Percentiles rank a stretch among this genome's conserved stretches.
phyloP scores from a whole-genome alignment of 2,329 filamentous ascomycete genomes.

The Byssochlamys sp. region DNA sequence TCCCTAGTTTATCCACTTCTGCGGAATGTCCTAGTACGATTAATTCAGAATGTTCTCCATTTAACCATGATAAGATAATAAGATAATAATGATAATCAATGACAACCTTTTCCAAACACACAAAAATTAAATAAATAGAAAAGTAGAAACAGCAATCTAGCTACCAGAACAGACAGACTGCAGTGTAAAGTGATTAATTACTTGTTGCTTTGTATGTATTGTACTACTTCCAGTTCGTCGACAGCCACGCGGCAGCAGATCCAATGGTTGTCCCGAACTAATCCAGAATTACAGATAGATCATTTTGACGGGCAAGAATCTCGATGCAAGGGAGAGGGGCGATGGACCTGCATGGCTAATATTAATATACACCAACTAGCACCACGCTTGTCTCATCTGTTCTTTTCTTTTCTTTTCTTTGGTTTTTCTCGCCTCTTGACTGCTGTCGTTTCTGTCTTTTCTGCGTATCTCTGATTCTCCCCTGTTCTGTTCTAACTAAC shows the following conservation, averaged over 20 bases:
- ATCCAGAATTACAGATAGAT: background rate
- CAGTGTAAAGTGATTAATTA: no score
- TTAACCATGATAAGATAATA: no score
- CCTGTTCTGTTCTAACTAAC: background rate
- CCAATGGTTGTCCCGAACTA: background rate
- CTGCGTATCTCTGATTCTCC: background rate
- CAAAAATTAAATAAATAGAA: no score
- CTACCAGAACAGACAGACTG: no score
- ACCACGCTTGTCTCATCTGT: background rate
- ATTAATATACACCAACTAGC: background rate
- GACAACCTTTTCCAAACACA: no score
- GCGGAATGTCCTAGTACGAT: no score
- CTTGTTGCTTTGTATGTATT: no score
- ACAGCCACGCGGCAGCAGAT: background rate
- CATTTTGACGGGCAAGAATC: background rate
- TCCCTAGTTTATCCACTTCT: no score
- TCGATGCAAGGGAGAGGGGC: background rate
- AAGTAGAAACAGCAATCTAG: no score
- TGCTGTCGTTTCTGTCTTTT: background rate
- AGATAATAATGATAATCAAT: no score
- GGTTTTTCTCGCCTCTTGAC: background rate
- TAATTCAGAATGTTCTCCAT: no score
- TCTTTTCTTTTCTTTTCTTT: background rate
- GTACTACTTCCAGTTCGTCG: background rate
- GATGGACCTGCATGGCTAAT: no score